Percentiles rank a stretch among this genome's conserved stretches.
Evolutionary conservation across 345 rosid genomes (phyloP).

Genomic region (Linum tenue): DNA sequence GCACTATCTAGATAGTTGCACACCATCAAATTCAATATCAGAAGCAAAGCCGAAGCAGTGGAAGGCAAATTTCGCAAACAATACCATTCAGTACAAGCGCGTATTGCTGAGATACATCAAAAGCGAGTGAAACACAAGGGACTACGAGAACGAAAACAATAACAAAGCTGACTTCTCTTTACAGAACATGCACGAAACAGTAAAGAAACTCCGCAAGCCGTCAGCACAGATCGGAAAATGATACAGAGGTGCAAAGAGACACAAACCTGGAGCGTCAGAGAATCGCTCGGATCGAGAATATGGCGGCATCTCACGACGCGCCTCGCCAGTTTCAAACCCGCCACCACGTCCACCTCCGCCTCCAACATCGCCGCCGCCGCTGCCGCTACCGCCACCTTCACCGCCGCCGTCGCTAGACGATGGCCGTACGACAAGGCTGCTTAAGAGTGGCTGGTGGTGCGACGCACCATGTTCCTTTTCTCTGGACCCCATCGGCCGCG

Average conservation of each 20-base stretch:
- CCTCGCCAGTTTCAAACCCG: slow-evolving; percentile 64
- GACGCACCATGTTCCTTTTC: slow-evolving; percentile 48
- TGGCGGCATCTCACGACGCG: slow-evolving; percentile 47
- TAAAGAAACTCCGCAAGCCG: background rate
- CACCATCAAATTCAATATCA: too few relatives aligned
- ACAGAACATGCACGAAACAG: background rate
- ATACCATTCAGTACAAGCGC: background rate
- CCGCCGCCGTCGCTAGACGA: slow-evolving; percentile 43
- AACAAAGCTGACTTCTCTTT: too few relatives aligned
- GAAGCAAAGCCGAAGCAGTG: background rate
- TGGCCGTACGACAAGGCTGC: slow-evolving; percentile 78
- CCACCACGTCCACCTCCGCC: slow-evolving; percentile 31
- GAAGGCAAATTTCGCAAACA: background rate
- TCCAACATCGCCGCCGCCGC: slow-evolving; percentile 30
- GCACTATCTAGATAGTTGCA: background rate
- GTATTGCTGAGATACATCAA: too few relatives aligned
- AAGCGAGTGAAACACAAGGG: too few relatives aligned
- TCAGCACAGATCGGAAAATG: background rate
- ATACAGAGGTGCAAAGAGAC: background rate
- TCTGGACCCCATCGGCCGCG: slow-evolving; percentile 65
- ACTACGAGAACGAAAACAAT: too few relatives aligned
- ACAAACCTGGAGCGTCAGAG: slow-evolving; percentile 57
- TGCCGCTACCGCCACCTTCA: slow-evolving; percentile 28
- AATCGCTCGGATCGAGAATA: slow-evolving; percentile 51
- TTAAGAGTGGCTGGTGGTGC: slow-evolving; percentile 68